phyloP scores from a whole-genome alignment of 2,329 filamentous ascomycete species.

The Metarhizium brunneum region DNA sequence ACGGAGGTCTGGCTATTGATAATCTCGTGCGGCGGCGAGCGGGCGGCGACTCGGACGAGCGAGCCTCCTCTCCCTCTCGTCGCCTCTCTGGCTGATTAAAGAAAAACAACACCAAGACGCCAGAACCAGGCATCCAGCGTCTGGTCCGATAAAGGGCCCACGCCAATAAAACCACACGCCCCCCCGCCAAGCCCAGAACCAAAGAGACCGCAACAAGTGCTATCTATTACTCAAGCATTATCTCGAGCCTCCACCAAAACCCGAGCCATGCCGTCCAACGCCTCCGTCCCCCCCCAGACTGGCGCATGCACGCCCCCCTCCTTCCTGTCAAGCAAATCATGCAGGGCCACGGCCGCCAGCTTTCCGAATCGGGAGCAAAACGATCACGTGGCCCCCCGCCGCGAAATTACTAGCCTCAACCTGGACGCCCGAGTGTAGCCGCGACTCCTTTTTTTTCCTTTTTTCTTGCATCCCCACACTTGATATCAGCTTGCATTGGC shows the following conservation, averaged over 20 bases:
- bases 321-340: neutral
- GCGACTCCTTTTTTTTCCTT: conserved; percentile 10
- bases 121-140: neutral
- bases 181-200: neutral
- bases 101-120: neutral
- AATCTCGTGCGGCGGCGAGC: neutral
- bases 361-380: conserved; percentile 6
- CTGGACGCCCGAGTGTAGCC: conserved; percentile 14
- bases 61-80: too few species aligned
- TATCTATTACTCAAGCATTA: conserved; percentile 4
- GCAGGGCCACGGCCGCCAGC: neutral
- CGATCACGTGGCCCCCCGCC: conserved; percentile 15
- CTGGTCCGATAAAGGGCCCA: neutral
- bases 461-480: conserved; percentile 3
- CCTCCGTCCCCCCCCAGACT: neutral
- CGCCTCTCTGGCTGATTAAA: too few species aligned
- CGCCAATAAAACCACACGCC: neutral
- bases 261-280: conserved; percentile 9
- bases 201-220: neutral
- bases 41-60: neutral
- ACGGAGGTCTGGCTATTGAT: neutral
- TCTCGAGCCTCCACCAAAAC: conserved; percentile 4
- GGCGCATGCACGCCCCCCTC: neutral
- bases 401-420: neutral
- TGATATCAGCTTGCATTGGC: conserved; percentile 6